These are phyloP conservation scores for Cylindrotheca closterium DNA, from an alignment of 108 stramenopile genomes.

Conservation along the genomic window DNA sequence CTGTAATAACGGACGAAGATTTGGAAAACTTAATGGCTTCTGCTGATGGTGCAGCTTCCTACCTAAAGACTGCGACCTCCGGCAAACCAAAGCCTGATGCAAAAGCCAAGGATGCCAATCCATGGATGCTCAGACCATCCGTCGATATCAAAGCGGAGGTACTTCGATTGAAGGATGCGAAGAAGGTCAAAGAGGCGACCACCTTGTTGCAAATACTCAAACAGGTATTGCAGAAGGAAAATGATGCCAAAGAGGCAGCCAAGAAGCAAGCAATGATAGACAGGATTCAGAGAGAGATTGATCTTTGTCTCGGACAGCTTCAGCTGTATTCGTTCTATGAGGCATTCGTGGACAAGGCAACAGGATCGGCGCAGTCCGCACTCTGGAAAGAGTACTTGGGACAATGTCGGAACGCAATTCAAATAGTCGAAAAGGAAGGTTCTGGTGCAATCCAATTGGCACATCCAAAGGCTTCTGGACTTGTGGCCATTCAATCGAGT, in stretches of 20 bases:
- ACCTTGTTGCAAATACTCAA: constrained; percentile 27
- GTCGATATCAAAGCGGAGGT: constrained; percentile 28
- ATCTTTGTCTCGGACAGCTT: constrained; percentile 3
- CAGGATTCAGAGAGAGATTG: constrained; percentile 23
- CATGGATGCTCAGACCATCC: constrained; percentile 21
- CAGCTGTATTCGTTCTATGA: constrained; percentile 12
- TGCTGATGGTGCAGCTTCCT: not conserved
- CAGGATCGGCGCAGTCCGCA: constrained; percentile 5
- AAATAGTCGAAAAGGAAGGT: constrained; percentile 7
- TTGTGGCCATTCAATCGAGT: too few relatives aligned
- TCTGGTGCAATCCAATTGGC: constrained; percentile 1
- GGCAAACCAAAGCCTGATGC: not conserved
- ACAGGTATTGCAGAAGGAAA: constrained; percentile 27
- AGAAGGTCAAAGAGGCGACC: constrained; percentile 27
- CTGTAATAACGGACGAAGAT: constrained; percentile 13
- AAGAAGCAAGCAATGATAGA: constrained; percentile 9
- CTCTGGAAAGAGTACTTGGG: constrained; percentile 17
- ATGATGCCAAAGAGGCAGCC: constrained; percentile 9
- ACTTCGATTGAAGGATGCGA: constrained; percentile 26
- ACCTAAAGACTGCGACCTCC: not conserved
- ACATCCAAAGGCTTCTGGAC: not conserved
- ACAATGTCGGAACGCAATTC: constrained; percentile 9
- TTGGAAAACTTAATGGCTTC: constrained; percentile 11
- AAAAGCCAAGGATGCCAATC: constrained; percentile 2
- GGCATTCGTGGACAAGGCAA: constrained; percentile 8